These are phyloP conservation scores for Oenanthe sinensis DNA, from an alignment of 129 eudicot genomes.

Conservation along the genomic window DNA sequence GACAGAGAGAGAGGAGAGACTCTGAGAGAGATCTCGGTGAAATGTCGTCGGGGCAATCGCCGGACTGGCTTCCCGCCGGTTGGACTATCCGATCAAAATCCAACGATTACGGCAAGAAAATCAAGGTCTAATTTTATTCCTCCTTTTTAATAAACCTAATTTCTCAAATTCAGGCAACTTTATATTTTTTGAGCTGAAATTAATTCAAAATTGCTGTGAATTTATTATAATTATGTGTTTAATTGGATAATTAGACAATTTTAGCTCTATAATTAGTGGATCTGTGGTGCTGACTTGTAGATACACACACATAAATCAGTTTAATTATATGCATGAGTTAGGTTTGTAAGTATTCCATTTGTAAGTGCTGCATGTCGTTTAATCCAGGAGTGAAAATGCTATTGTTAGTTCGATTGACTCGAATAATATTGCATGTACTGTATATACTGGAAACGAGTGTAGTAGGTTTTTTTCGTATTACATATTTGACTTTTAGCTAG, in stretches of 20 bases:
- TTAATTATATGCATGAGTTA: neutral
- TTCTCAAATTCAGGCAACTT: neutral
- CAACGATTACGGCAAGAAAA: slow-evolving; percentile 27
- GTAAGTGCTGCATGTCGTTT: neutral
- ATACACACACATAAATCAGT: neutral
- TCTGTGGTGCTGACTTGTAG: slow-evolving; percentile 4
- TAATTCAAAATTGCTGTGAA: neutral
- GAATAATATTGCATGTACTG: neutral
- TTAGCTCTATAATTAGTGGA: neutral
- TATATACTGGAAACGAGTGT: neutral
- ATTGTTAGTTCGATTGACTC: neutral
- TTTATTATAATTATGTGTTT: neutral
- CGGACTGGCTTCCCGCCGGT: slow-evolving; percentile 72
- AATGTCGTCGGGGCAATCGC: slow-evolving; percentile 40
- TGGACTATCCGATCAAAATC: slow-evolving; percentile 36
- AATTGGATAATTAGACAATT: neutral
- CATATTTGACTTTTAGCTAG: neutral
- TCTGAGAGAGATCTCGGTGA: slow-evolving; percentile 11
- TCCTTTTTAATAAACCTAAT: neutral
- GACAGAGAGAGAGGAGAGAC: neutral
- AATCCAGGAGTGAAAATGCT: neutral
- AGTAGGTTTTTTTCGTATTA: neutral
- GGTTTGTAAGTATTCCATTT: neutral
- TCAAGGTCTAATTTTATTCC: slow-evolving; percentile 33
- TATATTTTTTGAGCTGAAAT: neutral